Evolutionary conservation across 148 eudicot genomes (phyloP).

Genomic region (Arctostaphylos glauca): DNA sequence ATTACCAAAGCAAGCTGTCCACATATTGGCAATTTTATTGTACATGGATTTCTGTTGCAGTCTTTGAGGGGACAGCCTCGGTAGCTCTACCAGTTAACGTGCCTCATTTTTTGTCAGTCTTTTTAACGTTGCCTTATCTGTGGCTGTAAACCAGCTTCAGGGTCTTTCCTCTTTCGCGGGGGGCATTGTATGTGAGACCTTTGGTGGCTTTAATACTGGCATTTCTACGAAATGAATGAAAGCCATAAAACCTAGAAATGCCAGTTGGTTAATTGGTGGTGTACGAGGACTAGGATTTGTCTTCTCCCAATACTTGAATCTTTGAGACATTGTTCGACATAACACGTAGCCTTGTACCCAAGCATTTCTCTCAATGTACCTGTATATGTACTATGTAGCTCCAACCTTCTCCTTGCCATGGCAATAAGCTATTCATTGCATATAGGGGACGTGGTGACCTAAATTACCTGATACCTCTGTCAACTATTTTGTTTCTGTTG

Average conservation of each 20-base stretch:
- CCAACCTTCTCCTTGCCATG: background rate
- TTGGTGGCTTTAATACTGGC: background rate
- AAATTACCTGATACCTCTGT: too few relatives aligned
- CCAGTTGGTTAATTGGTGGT: background rate
- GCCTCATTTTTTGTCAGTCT: background rate
- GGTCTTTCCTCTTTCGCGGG: background rate
- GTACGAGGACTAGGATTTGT: background rate
- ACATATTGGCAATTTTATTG: background rate
- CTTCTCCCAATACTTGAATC: slow-evolving; percentile 7
- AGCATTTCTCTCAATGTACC: background rate
- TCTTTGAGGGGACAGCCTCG: background rate
- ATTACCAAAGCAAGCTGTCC: background rate
- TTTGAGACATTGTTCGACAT: background rate
- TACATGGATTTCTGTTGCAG: background rate
- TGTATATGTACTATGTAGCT: background rate
- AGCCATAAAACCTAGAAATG: background rate
- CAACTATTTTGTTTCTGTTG: background rate
- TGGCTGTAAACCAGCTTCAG: background rate
- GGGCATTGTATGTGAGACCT: background rate
- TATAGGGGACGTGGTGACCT: background rate
- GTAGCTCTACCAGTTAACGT: background rate
- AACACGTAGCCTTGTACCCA: background rate
- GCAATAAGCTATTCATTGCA: background rate
- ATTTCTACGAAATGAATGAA: background rate
- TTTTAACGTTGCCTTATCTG: background rate